Conservation (phyloP, 2,329 filamentous ascomycete genomes). For the Trichoderma afroharzianum region DNA sequence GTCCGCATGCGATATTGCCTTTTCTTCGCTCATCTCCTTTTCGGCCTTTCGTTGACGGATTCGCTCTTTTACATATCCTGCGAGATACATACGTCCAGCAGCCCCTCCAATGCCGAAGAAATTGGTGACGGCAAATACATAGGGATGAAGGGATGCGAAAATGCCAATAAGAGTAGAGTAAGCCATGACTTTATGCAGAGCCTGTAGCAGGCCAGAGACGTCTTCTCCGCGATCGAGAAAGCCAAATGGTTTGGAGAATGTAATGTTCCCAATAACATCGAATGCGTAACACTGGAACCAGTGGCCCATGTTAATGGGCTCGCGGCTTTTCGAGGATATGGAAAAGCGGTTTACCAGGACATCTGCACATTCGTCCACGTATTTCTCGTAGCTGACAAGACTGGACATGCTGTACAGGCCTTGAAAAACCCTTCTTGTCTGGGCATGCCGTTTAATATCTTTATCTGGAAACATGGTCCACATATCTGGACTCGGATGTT, state of each 20-base stretch:
- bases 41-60: constrained; percentile 24
- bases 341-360: constrained; percentile 37
- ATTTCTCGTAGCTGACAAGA: constrained; percentile 46
- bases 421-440: constrained; percentile 39
- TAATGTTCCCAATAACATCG: constrained; percentile 51
- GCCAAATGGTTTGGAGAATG: constrained; percentile 36
- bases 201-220: constrained; percentile 37
- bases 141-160: constrained; percentile 20
- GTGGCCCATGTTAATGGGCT: constrained; percentile 36
- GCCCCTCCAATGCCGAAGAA: constrained; percentile 22
- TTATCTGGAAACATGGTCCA: constrained; percentile 32
- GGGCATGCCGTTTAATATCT: constrained; percentile 32
- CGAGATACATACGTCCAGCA: constrained; percentile 26
- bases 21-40: constrained; percentile 20
- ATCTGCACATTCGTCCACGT: constrained; percentile 45
- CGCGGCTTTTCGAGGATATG: constrained; percentile 30
- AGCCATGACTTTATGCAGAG: constrained; percentile 22
- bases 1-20: not conserved
- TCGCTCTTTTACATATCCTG: constrained; percentile 28
- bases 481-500: constrained; percentile 23
- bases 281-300: constrained; percentile 48
- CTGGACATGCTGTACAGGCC: constrained; percentile 46
- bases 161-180: constrained; percentile 28
- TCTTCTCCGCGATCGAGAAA: constrained; percentile 46
- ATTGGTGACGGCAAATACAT: constrained; percentile 21